These are phyloP conservation scores for Linnemannia zychae DNA, from an alignment of 192 early-diverging fungal species.

Conservation along the genomic window DNA sequence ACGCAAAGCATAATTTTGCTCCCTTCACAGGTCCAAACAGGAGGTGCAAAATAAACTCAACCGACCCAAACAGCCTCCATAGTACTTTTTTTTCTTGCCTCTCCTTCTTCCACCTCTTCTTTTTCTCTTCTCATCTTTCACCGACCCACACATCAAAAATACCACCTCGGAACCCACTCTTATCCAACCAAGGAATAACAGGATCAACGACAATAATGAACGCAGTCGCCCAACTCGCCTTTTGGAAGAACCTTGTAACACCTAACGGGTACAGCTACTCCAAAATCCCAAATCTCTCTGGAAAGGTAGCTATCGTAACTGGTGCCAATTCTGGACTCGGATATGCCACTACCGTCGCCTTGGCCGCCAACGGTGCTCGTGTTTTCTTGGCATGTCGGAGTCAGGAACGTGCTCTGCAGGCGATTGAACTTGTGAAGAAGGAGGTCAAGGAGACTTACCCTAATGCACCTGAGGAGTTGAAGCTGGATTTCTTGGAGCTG, in stretches of 20 bases:
- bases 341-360: constrained; percentile 29
- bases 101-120: background rate
- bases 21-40: too few relatives aligned
- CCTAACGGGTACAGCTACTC: constrained; percentile 16
- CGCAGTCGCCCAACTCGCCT: background rate
- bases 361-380: constrained; percentile 32
- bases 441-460: constrained; percentile 28
- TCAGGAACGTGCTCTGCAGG: background rate
- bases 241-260: constrained; percentile 10
- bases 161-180: too few relatives aligned
- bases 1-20: too few relatives aligned
- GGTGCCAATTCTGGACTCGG: constrained; percentile 59
- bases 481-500: constrained; percentile 45
- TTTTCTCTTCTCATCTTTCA: background rate
- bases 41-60: background rate
- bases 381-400: constrained; percentile 31
- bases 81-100: background rate
- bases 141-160: background rate
- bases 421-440: constrained; percentile 15
- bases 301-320: constrained; percentile 61
- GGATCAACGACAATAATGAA: constrained; percentile 13
- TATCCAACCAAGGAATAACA: background rate
- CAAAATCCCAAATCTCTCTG: constrained; percentile 47
- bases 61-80: background rate
- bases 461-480: background rate